Evolutionary conservation across 2,329 filamentous ascomycete genomes (phyloP).

Genomic region (Massarina eburnea): DNA sequence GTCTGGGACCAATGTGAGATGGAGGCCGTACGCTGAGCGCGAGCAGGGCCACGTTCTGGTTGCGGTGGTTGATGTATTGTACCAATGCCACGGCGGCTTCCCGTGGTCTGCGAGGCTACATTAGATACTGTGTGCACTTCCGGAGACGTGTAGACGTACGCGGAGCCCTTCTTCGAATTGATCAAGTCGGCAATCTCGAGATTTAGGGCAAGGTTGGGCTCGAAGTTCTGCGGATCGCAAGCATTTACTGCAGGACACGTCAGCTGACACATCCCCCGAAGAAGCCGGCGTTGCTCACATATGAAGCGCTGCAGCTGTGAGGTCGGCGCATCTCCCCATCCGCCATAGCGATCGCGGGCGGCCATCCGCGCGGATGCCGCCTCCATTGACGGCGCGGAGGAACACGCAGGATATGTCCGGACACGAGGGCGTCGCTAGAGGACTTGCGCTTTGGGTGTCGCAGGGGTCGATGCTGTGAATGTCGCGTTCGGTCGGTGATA

Average conservation of each 20-base stretch:
- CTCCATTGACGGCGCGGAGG: slow-evolving; percentile 63
- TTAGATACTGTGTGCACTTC: slow-evolving; percentile 16
- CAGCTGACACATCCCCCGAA: slow-evolving; percentile 5
- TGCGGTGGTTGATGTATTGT: slow-evolving; percentile 93
- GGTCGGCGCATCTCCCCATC: slow-evolving; percentile 73
- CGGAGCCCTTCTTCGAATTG: slow-evolving; percentile 95
- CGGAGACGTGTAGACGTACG: slow-evolving; percentile 51
- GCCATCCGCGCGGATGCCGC: slow-evolving; percentile 94
- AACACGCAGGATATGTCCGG: slow-evolving; percentile 1
- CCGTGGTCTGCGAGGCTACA: slow-evolving; percentile 61
- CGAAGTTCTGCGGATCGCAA: slow-evolving; percentile 95
- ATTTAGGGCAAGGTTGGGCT: slow-evolving; percentile 93
- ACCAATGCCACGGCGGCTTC: slow-evolving; percentile 94
- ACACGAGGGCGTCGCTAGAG: background rate
- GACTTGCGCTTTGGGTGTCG: background rate
- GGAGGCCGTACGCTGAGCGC: slow-evolving; percentile 66
- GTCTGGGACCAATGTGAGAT: slow-evolving; percentile 11
- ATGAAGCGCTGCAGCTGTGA: slow-evolving; percentile 95
- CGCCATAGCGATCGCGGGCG: slow-evolving; percentile 88
- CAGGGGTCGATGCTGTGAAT: background rate
- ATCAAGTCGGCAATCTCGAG: slow-evolving; percentile 96
- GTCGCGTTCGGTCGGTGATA: background rate
- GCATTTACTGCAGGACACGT: slow-evolving; percentile 66
- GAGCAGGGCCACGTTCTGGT: slow-evolving; percentile 89
- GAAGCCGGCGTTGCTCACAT: slow-evolving; percentile 53